Conservation (phyloP, 768 basidiomycete species). For the Phylloporus sp. region DNA sequence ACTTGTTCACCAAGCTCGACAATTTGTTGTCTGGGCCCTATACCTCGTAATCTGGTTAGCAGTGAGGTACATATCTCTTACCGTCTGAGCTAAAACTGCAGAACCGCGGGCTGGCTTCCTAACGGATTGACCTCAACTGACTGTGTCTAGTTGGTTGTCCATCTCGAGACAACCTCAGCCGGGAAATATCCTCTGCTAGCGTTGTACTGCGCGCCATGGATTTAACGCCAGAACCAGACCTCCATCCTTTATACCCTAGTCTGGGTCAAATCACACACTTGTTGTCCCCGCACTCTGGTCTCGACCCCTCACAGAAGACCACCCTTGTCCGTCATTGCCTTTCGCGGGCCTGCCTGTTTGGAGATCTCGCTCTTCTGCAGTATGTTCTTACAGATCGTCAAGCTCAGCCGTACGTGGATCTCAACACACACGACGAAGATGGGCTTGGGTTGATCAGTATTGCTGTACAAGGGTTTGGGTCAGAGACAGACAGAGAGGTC, state of each 20-base stretch:
- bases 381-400: constrained; percentile 67
- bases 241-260: constrained; percentile 76
- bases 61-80: constrained; percentile 7
- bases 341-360: constrained; percentile 73
- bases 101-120: background rate
- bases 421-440: constrained; percentile 76
- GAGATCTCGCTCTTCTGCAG: constrained; percentile 67
- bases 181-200: constrained; percentile 28
- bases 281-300: constrained; percentile 63
- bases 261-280: constrained; percentile 57
- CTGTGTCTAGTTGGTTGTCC: constrained; percentile 5
- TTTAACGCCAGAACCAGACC: constrained; percentile 71
- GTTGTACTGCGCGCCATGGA: constrained; percentile 40
- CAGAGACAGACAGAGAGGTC: constrained; percentile 76
- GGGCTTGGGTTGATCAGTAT: constrained; percentile 77
- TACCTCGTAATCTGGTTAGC: constrained; percentile 6
- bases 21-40: background rate
- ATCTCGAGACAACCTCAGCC: constrained; percentile 4
- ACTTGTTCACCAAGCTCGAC: background rate
- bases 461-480: constrained; percentile 77
- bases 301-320: constrained; percentile 62
- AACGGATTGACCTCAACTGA: constrained; percentile 6
- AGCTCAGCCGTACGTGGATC: constrained; percentile 63
- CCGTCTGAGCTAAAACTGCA: constrained; percentile 18
- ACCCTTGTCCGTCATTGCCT: constrained; percentile 73